Conservation (phyloP, 768 basidiomycete species). For the Calocybe gangraenosa region DNA sequence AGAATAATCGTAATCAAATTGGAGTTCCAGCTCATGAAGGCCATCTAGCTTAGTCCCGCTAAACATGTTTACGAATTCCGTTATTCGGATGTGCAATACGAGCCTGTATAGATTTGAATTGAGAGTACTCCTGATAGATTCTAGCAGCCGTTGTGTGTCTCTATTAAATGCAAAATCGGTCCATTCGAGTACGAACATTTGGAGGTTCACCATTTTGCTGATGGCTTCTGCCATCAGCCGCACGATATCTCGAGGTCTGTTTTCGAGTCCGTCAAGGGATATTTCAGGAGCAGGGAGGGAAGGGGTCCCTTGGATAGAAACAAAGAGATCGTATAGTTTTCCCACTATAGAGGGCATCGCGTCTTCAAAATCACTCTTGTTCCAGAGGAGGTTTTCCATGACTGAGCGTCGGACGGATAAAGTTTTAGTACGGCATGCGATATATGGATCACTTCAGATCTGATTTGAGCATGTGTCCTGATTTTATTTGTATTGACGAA, state of each 20-base stretch:
- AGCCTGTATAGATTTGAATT: background rate
- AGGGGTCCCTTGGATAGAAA: background rate
- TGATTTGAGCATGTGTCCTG: background rate
- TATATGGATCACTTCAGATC: background rate
- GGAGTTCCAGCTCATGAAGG: slow-evolving; percentile 2
- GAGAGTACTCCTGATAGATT: background rate
- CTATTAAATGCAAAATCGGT: background rate
- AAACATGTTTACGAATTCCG: background rate
- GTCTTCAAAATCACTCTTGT: slow-evolving; percentile 3
- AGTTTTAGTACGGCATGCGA: background rate
- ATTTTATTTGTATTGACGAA: background rate
- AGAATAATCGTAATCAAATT: slow-evolving; percentile 1
- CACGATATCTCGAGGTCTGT: slow-evolving; percentile 2
- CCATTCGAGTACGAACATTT: background rate
- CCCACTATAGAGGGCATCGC: background rate
- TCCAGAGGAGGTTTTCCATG: slow-evolving; percentile 1
- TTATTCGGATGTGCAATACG: background rate
- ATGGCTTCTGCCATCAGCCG: slow-evolving; percentile 3
- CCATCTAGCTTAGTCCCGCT: background rate
- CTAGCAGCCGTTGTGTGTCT: slow-evolving; percentile 1
- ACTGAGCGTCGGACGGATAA: background rate
- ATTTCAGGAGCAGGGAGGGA: background rate
- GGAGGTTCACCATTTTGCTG: background rate
- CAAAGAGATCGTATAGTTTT: background rate
- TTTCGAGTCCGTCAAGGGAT: background rate